These are phyloP conservation scores for Paecilomyces formosus DNA, from an alignment of 2,329 filamentous ascomycete species.

Conservation along the genomic window DNA sequence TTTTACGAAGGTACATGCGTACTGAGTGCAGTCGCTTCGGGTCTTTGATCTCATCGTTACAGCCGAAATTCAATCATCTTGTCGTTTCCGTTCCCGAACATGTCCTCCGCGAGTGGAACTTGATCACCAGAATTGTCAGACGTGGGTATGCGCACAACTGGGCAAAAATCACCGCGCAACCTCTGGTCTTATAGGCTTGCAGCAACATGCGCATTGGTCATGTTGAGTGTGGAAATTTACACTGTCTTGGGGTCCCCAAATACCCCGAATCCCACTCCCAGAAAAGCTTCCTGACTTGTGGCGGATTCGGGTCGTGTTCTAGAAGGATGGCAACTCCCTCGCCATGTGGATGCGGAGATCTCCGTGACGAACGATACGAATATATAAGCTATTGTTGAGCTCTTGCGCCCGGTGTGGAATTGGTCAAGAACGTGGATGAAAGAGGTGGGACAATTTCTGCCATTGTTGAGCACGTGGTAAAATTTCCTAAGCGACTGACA, in stretches of 20 bases:
- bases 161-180: no score
- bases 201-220: no score
- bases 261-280: no score
- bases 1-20: neutral
- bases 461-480: neutral
- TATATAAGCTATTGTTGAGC: no score
- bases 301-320: no score
- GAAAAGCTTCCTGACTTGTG: no score
- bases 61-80: neutral
- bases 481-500: neutral
- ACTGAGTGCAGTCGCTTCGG: neutral
- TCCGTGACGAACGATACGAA: neutral
- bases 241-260: no score
- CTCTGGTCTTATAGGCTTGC: no score
- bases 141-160: no score
- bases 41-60: neutral
- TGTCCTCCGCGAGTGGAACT: neutral
- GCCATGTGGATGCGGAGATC: neutral
- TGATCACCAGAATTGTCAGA: no score
- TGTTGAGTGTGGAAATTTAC: no score
- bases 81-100: neutral
- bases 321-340: neutral
- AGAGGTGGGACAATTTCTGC: neutral
- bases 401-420: no score
- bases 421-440: neutral